Evolutionary conservation across 129 eudicot species (phyloP), one percentile per base, ranked within the genome.

Genomic region (Pseudognaphalium luteoalbum): DNA sequence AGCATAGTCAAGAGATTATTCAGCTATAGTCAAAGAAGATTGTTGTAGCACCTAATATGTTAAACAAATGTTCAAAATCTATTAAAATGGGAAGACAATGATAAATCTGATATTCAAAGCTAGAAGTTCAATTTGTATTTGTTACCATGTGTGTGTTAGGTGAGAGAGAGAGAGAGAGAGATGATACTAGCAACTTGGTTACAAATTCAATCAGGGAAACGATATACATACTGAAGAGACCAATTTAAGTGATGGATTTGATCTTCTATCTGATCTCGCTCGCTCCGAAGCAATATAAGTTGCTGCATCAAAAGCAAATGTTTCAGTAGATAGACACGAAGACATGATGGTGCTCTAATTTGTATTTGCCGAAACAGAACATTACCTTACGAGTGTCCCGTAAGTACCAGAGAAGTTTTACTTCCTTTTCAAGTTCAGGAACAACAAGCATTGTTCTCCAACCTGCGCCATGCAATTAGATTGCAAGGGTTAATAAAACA

Each of bases 381-480:
- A 30, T 29, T 88, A 94, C 98, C 97, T 94, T 94, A 80, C 97
- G 98, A 37, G 88, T 76, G 71, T 85, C 97, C 65, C 89, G 81
- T 41, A 91, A 39, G 75, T 79, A 61, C 91, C 92, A 89, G n/a
- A 94, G 90, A 80, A 91, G 84, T 75, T 87, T 83, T 42, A 89
- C 97, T 86, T 94, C 98, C 83, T 84, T 87, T 81, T 89, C 98
- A 84, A 94, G 98, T 87, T 94, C 98, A 3, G 98, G 98, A 75
- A 94, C 98, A 21, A 91, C 98, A 41, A 94, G 98, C 98, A 94
- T 94, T 7, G 98, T 94, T 86, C 98, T 94, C 98, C 98, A 94
- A 60, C 98, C 98, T 94, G 81, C 22, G 65, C 81, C 81, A 76
- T 65, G 33, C 59, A 7, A 81, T 16, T 52, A 28, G 61, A 60